Base-by-base conservation (phyloP, 139 green algal genomes). In the Closterium sp. region DNA sequence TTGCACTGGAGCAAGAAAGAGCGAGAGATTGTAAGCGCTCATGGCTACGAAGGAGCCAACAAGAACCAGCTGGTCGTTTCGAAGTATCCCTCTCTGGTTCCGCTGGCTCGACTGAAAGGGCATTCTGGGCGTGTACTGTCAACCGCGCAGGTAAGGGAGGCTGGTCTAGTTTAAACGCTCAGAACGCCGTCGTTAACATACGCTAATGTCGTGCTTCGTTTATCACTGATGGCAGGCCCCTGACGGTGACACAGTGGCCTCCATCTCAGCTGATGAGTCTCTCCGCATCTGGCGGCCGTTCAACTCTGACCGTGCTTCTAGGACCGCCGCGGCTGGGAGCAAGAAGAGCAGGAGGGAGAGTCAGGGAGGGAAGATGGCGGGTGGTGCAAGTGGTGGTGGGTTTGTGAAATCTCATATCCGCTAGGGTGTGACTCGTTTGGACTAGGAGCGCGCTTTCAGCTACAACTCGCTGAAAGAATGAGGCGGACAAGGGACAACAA, bases 1-100 rank as follows among this genome's bases (percentile, higher is more conserved):
- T 87, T 87, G 84, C 84, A 35, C 84, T 87, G 84, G 84, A 34
- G 32, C 84, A 87, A 87, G 84, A 33, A 87, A 19, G 32, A 34
- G 5, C 31, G 32, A 23, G 84, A 87, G 1, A 33, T 87, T 19
- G 31, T 87, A 34, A 87, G 84, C 84, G 84, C 84, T 19, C 84
- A 87, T 34, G 84, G 84, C 1, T 87, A 76, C 21, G 10, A 23
- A 0, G 55, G 55, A 76, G 55, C 55, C 16, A 76, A 76, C 55
- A 28, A 1, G 55, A 76, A 76, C 55, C 55, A 76, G 55, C 55
- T 76, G 55, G 25, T 76, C 55, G 55, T 76, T 28, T 76, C 7
- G 55, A 76, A 76, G 55, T 76, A 76, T 2, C 55, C 55, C 12
- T 76, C 55, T 28, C 55, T 76, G 16, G 55, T 76, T 28, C 55